These are phyloP conservation scores for Miscanthus lutarioriparius DNA, from an alignment of 176 grass and related monocot genomes.

Conservation along the genomic window DNA sequence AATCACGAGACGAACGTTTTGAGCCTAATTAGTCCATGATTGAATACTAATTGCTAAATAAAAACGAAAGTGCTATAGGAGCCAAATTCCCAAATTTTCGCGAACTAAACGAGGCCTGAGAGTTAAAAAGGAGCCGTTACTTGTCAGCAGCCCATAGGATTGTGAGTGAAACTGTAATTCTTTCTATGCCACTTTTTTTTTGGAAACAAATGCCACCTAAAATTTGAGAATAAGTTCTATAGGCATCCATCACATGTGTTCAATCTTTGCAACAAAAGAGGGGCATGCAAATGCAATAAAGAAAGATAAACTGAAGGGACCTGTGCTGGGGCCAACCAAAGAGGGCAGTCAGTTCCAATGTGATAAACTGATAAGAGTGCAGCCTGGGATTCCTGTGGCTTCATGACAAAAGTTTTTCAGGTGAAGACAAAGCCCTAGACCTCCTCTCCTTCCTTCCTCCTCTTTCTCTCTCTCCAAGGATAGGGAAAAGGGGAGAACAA, in stretches of 20 bases:
- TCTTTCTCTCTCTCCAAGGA: background rate
- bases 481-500: conserved; percentile 14
- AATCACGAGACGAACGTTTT: no score
- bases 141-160: background rate
- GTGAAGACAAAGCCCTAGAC: conserved; percentile 38
- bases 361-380: conserved; percentile 45
- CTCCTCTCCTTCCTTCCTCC: background rate
- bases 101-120: no score
- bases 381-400: conserved; percentile 51
- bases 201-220: background rate
- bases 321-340: conserved; percentile 33
- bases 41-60: no score
- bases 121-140: background rate
- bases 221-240: background rate
- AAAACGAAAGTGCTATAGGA: no score
- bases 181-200: background rate
- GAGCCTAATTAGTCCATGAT: no score
- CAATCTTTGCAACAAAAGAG: conserved; percentile 24
- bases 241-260: background rate
- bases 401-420: conserved; percentile 51
- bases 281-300: conserved; percentile 37
- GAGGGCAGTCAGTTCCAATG: conserved; percentile 57
- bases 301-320: background rate
- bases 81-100: no score
- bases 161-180: background rate